Evolutionary conservation across 805 yeast species (phyloP).

Genomic region (Teunomyces funiuensis): DNA sequence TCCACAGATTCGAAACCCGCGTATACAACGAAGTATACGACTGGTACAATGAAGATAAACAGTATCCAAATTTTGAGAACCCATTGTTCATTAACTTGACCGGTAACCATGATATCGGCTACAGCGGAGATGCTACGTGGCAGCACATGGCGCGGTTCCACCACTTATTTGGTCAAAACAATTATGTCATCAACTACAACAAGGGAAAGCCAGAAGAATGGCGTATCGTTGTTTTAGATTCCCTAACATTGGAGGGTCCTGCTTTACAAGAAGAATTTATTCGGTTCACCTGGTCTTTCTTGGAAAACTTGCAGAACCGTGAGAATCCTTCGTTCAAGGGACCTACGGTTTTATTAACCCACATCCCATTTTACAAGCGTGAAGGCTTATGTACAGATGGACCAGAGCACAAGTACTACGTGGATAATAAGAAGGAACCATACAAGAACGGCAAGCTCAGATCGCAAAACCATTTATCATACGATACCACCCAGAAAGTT

Average conservation of each 20-base stretch:
- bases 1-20: slow-evolving; percentile 34
- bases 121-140: slow-evolving; percentile 89
- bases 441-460: slow-evolving; percentile 70
- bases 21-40: slow-evolving; percentile 59
- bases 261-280: slow-evolving; percentile 72
- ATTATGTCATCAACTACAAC: slow-evolving; percentile 74
- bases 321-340: slow-evolving; percentile 58
- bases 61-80: slow-evolving; percentile 42
- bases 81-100: slow-evolving; percentile 80
- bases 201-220: slow-evolving; percentile 66
- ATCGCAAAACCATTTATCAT: slow-evolving; percentile 81
- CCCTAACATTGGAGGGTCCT: slow-evolving; percentile 87
- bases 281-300: slow-evolving; percentile 68
- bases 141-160: slow-evolving; percentile 84
- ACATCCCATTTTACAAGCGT: slow-evolving; percentile 82
- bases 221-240: slow-evolving; percentile 85
- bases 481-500: slow-evolving; percentile 64
- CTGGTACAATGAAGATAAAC: slow-evolving; percentile 50
- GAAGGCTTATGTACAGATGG: slow-evolving; percentile 88
- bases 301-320: slow-evolving; percentile 54
- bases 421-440: slow-evolving; percentile 55
- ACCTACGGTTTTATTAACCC: slow-evolving; percentile 79
- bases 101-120: slow-evolving; percentile 96
- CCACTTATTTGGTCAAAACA: slow-evolving; percentile 77
- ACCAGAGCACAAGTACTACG: slow-evolving; percentile 55